Conservation (phyloP, 176 grass and related monocot genomes). For the Melocanna baccifera region DNA sequence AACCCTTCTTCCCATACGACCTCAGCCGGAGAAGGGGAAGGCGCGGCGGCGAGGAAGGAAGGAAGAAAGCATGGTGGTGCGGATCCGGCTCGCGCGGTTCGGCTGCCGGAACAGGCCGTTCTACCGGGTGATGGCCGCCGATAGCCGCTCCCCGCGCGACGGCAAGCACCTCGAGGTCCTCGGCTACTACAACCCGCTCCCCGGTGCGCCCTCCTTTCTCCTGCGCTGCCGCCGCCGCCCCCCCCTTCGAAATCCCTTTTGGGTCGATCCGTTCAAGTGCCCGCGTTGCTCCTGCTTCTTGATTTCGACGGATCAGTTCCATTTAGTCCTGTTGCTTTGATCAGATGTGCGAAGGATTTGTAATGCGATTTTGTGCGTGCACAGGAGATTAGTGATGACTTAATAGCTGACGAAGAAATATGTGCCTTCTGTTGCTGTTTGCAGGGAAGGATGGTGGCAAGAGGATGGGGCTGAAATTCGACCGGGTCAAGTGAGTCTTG, state of each 20-base stretch:
- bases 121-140: slow-evolving; percentile 82
- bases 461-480: slow-evolving; percentile 86
- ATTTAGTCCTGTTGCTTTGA: neutral
- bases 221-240: no score
- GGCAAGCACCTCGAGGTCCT: slow-evolving; percentile 85
- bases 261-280: neutral
- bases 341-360: neutral
- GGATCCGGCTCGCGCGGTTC: slow-evolving; percentile 71
- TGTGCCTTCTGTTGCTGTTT: neutral
- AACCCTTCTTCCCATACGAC: neutral
- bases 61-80: slow-evolving; percentile 48
- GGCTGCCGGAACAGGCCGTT: slow-evolving; percentile 73
- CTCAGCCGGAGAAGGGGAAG: slow-evolving; percentile 20
- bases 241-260: neutral
- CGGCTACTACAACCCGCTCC: slow-evolving; percentile 89
- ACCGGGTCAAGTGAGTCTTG: slow-evolving; percentile 70
- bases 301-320: neutral
- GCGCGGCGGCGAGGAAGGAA: neutral
- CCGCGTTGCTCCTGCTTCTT: neutral
- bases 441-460: slow-evolving; percentile 83
- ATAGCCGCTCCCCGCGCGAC: slow-evolving; percentile 72
- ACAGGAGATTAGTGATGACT: neutral
- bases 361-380: neutral
- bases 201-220: slow-evolving; percentile 25
- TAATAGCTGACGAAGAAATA: neutral